These are phyloP conservation scores for Candida boleticola DNA, from an alignment of 805 yeast genomes.

Conservation along the genomic window DNA sequence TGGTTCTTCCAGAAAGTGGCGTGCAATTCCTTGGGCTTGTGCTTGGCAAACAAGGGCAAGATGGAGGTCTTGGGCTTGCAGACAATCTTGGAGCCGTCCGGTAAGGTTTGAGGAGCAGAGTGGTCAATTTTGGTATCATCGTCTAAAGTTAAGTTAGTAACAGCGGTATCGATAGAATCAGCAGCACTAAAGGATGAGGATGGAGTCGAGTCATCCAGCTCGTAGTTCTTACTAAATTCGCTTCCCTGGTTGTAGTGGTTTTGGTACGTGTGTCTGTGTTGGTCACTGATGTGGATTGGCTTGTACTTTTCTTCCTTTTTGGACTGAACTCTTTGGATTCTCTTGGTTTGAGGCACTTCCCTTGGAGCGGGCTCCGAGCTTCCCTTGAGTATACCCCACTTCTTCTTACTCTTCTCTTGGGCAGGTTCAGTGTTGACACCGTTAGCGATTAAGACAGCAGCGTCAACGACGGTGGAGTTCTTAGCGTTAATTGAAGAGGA, in stretches of 20 bases:
- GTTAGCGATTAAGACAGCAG: slow-evolving; percentile 6
- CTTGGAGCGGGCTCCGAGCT: background rate
- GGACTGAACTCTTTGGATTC: slow-evolving; percentile 2
- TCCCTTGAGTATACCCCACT: background rate
- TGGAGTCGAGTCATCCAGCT: slow-evolving; percentile 3
- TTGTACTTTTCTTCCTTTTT: slow-evolving; percentile 3
- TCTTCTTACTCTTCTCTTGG: background rate
- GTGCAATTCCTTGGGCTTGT: slow-evolving; percentile 10
- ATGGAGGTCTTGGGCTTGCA: slow-evolving; percentile 3
- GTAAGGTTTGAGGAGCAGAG: background rate
- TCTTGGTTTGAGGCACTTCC: background rate
- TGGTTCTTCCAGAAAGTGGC: slow-evolving; percentile 27
- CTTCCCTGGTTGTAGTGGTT: background rate
- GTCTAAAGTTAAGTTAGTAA: slow-evolving; percentile 4
- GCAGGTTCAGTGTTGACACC: background rate
- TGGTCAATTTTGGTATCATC: slow-evolving; percentile 2
- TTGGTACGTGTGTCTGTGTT: slow-evolving; percentile 4
- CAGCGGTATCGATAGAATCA: slow-evolving; percentile 1
- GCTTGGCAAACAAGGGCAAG: background rate
- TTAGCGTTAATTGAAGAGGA: slow-evolving; percentile 18
- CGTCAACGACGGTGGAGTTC: slow-evolving; percentile 2
- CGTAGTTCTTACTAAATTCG: slow-evolving; percentile 1
- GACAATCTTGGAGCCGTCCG: background rate
- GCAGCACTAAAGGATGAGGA: background rate
- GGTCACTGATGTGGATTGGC: slow-evolving; percentile 2